Base-by-base conservation (phyloP, 2,329 filamentous ascomycete species). In the Diaporthe velutina region DNA sequence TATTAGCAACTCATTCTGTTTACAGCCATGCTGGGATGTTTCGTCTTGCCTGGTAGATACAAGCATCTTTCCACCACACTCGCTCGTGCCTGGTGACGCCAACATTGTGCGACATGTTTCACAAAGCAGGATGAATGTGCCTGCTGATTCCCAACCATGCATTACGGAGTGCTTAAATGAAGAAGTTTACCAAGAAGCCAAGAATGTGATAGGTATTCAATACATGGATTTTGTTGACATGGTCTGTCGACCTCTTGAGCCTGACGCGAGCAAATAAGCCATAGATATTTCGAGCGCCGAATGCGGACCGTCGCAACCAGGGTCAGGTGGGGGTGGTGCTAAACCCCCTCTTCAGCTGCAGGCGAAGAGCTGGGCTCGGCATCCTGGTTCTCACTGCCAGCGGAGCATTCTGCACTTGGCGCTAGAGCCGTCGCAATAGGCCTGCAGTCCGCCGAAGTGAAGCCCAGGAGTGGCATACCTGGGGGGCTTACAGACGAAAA, bases 51-150 rank as follows among this genome's bases (percentile, higher is more conserved):
- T 67, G 64, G 25, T 86, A 88, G 68, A 87, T 85, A 12, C 83
- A 82, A 0, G 85, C 84, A 33, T 85, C 83, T 76, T 87, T 88
- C 86, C 86, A 88, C 84, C 84, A 87, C 0, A 83, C 81, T 42
- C 84, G 77, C 35, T 82, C 33, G 15, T 67, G 64, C 30, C 40
- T 25, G 5, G n/a, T 67, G 22, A 19, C 9, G n/a, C 22, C n/a
- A 13, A 4, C 2, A 19, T 52, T 12, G 4, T 38, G 15, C 13
- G 45, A 54, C 64, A 67, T 67, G 4, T 8, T 67, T n/a, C 1
- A 8, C 3, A 19, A 22, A 22, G 1, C 9, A 19, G 4, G 5
- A 9, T 4, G 12, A 50, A 35, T 10, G 28, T 66, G 28, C 17
- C 19, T 10, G 28, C 10, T 9, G 6, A 22, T 17, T 35, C 2